Percentiles rank a stretch among this genome's conserved stretches.
Evolutionary conservation across 495 filamentous ascomycete species (phyloP).

Genomic region (Aspergillus mulundensis): DNA sequence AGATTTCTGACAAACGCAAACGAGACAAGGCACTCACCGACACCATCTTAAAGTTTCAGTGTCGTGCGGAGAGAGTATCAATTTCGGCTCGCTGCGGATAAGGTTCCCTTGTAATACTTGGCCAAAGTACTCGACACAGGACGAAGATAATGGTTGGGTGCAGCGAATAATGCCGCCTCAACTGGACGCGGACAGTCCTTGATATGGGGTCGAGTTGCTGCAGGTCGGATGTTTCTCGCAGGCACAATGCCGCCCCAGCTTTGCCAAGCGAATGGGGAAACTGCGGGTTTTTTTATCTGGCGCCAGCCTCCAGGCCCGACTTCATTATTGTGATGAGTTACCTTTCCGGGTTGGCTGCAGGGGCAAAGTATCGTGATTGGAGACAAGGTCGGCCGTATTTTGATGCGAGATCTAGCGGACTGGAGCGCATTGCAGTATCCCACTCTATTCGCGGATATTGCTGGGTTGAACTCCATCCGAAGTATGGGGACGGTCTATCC

Average conservation of each 20-base stretch:
- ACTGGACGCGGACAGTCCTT: not conserved
- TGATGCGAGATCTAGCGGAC: not conserved
- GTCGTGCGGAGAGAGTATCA: constrained; percentile 3
- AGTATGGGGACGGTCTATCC: not conserved
- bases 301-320: not conserved
- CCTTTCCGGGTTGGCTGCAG: constrained; percentile 17
- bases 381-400: not conserved
- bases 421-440: not conserved
- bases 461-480: not conserved
- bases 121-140: not conserved
- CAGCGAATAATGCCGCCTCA: not conserved
- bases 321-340: constrained; percentile 10
- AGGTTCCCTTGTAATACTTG: not conserved
- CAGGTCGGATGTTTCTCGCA: constrained; percentile 7
- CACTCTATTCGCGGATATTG: constrained; percentile 1
- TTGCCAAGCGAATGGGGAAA: not conserved
- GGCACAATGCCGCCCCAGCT: not conserved
- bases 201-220: not conserved
- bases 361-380: constrained; percentile 19
- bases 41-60: not conserved
- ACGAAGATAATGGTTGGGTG: not conserved
- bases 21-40: constrained; percentile 4
- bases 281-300: constrained; percentile 7
- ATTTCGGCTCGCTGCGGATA: not conserved
- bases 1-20: not conserved